A percentile compares a stretch with the other conserved stretches of the same genome.
These are phyloP conservation scores for Solanum habrochaites DNA, from an alignment of 257 asterid species.

Conservation along the genomic window DNA sequence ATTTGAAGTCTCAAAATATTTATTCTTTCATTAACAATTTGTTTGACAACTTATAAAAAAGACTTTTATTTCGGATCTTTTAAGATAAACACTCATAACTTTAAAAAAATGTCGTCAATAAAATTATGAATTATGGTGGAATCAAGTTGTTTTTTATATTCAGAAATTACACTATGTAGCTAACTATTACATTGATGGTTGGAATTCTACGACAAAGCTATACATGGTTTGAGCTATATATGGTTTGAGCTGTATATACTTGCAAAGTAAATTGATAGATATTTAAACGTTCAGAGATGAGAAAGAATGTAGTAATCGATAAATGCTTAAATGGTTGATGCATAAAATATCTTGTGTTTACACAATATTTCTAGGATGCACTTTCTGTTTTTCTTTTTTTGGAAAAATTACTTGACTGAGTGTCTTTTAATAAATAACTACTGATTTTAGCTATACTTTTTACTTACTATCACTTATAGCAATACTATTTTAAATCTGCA, in stretches of 20 bases:
- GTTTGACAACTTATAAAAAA: background rate
- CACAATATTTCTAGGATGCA: background rate
- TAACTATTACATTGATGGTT: background rate
- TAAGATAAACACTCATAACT: fast-evolving
- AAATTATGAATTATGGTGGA: background rate
- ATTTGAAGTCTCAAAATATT: background rate
- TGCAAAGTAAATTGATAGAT: background rate
- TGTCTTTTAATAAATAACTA: too few relatives aligned
- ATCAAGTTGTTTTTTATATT: fast-evolving
- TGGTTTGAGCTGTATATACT: background rate
- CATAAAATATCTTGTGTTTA: background rate
- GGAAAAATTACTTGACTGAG: too few relatives aligned
- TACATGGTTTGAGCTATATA: background rate
- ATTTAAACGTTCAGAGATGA: background rate
- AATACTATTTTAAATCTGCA: too few relatives aligned
- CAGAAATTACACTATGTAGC: fast-evolving
- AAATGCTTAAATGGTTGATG: background rate
- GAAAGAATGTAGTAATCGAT: background rate
- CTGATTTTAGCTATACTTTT: too few relatives aligned
- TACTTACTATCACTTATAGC: too few relatives aligned
- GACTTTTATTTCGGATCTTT: background rate
- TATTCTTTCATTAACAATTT: background rate
- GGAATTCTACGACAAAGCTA: too few relatives aligned
- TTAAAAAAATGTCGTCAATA: fast-evolving
- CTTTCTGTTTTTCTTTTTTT: too few relatives aligned